Evolutionary conservation across 176 grass and related monocot genomes (phyloP), one percentile per base, ranked within the genome.

Genomic region (Triticum dicoccoides): DNA sequence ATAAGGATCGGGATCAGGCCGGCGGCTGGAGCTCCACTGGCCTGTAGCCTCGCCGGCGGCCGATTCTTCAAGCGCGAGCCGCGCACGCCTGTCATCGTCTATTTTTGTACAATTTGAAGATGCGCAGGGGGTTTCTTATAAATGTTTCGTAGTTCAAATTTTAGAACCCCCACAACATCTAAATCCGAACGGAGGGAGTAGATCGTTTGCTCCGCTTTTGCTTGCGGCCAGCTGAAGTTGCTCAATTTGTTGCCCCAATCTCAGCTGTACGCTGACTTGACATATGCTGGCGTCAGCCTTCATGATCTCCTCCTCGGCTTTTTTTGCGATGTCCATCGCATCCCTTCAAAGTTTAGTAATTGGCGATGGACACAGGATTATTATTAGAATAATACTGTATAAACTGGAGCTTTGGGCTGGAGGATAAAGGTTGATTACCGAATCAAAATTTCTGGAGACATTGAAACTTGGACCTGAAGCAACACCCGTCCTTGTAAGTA

Each of bases 391-490:
- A 45, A 23, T 81, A 32, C 32, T 32, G 32, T 32, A 34, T n/a
- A 88, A 62, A 11, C 23, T 33, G 6, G 9, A 59, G 21, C 38
- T 29, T 51, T 59, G 20, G 21, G 56, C 63, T 64, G 9, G 69
- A 65, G 8, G 33, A 37, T 81, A 83, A 51, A 61, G 17, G 30
- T 82, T 27, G n/a, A 85, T 87, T 98, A 98, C 93, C 87, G 68
- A 49, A 96, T 94, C 74, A 91, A 84, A 83, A 98, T 82, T 66
- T 96, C 75, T 41, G 88, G 84, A 39, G 88, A 65, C 96, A 96
- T 96, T 6, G 93, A 94, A 68, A 98, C 96, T 63, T 94, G 92
- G 70, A 94, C 88, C 61, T 92, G 96, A 76, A 96, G 88, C 49
- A 96, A 73, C 66, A 98, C 51, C 29, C 90, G 82, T 41, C 93